Conservation (phyloP, 192 early-diverging fungal genomes). For the Mortierella claussenii region DNA sequence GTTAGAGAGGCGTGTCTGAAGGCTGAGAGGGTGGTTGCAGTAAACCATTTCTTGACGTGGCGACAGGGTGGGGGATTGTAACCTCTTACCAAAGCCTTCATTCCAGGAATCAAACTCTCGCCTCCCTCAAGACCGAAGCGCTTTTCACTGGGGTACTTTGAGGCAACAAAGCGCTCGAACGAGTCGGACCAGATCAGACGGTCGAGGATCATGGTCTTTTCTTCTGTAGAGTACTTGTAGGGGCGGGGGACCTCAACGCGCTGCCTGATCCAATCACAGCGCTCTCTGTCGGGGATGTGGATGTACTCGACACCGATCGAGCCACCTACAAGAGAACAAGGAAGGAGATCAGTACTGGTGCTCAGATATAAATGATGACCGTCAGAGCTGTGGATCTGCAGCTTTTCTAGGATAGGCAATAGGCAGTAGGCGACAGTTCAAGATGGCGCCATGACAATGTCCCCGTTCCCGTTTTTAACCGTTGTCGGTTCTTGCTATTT, state of each 20-base stretch:
- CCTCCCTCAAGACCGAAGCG: constrained; percentile 98
- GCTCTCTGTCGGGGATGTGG: constrained; percentile 95
- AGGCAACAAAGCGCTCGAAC: constrained; percentile 96
- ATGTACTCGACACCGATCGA: constrained; percentile 97
- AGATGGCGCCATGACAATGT: no score
- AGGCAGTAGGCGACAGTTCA: no score
- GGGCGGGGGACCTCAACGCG: constrained; percentile 92
- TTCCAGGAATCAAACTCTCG: constrained; percentile 97
- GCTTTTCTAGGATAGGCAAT: no score
- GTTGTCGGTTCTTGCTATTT: no score
- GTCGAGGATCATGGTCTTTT: constrained; percentile 93
- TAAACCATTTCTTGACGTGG: no score
- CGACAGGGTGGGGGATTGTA: no score
- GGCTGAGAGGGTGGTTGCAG: no score
- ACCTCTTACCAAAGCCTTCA: constrained; percentile 95
- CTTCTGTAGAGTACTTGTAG: constrained; percentile 88
- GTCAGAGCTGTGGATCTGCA: no score
- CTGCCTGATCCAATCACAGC: constrained; percentile 97
- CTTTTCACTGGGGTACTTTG: constrained; percentile 98
- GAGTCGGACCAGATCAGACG: constrained; percentile 97
- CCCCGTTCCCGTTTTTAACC: no score
- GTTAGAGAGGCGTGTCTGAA: no score
- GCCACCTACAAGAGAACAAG: constrained; percentile 68
- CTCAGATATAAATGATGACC: no score
- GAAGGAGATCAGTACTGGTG: no score